Conservation (phyloP, 257 asterid genomes). For the Perilla frutescens region DNA sequence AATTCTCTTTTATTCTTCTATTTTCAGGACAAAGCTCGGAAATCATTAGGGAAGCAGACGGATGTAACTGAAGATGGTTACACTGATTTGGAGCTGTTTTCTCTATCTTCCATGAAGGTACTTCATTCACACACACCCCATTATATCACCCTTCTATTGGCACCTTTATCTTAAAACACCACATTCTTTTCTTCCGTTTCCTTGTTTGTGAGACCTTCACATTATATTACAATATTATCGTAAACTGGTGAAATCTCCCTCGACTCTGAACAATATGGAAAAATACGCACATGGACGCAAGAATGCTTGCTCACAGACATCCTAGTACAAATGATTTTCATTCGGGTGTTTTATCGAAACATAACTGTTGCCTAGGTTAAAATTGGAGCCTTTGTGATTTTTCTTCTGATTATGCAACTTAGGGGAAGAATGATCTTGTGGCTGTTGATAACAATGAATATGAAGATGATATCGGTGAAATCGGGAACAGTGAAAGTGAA, state of each 20-base stretch:
- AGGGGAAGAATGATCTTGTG: constrained; percentile 86
- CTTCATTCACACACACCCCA: constrained; percentile 14
- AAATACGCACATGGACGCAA: neutral
- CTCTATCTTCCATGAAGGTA: constrained; percentile 81
- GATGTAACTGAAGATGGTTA: constrained; percentile 82
- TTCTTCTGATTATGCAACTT: constrained; percentile 24
- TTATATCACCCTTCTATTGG: neutral
- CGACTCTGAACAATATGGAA: constrained; percentile 2
- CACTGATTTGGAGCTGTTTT: constrained; percentile 76
- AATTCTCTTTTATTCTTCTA: constrained; percentile 11
- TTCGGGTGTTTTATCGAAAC: neutral
- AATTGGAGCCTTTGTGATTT: neutral
- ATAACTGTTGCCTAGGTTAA: neutral
- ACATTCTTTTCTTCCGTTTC: neutral
- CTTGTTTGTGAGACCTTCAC: neutral
- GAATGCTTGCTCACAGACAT: neutral
- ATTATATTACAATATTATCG: neutral
- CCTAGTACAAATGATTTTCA: neutral
- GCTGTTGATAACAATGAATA: constrained; percentile 77
- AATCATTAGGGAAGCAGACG: constrained; percentile 72
- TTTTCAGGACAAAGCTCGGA: constrained; percentile 87
- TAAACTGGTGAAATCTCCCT: neutral
- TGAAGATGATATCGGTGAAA: constrained; percentile 66
- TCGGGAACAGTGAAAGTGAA: constrained; percentile 62
- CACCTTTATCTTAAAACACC: neutral